These are phyloP conservation scores for Rhinocladiella mackenziei DNA, from an alignment of 2,329 filamentous ascomycete genomes.

Conservation along the genomic window DNA sequence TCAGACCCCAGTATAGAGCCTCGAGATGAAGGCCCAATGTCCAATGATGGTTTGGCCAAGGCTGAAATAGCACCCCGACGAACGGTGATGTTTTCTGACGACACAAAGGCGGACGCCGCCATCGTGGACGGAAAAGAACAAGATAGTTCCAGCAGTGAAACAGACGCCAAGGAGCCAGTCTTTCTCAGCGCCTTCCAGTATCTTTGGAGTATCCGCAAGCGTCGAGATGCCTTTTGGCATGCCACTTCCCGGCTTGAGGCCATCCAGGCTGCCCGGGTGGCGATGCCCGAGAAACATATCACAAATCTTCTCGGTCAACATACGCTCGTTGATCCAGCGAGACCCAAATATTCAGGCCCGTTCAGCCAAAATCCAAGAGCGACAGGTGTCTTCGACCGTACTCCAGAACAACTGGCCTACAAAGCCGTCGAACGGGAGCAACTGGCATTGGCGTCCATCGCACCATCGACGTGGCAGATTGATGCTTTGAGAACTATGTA, in stretches of 20 bases:
- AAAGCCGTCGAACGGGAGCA: constrained; percentile 66
- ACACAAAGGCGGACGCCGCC: constrained; percentile 12
- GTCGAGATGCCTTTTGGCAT: constrained; percentile 76
- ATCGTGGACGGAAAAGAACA: constrained; percentile 37
- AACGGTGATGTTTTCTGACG: constrained; percentile 11
- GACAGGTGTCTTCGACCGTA: constrained; percentile 48
- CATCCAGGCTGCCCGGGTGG: constrained; percentile 76
- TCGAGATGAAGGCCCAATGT: constrained; percentile 13
- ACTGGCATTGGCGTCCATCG: constrained; percentile 70
- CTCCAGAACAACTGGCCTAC: constrained; percentile 37
- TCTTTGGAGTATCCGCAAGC: constrained; percentile 61
- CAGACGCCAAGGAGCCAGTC: constrained; percentile 60
- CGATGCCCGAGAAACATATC: constrained; percentile 66
- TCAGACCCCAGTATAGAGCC: constrained; percentile 45
- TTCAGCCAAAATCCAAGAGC: constrained; percentile 68
- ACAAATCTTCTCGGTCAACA: constrained; percentile 82
- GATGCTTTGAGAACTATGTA: constrained; percentile 59
- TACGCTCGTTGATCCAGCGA: constrained; percentile 66
- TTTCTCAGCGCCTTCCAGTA: constrained; percentile 87
- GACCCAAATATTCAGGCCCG: constrained; percentile 67
- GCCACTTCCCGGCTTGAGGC: constrained; percentile 82
- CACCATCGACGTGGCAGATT: constrained; percentile 58
- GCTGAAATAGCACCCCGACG: constrained; percentile 35
- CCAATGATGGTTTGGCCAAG: background rate
- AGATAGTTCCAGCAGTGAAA: constrained; percentile 44